Conservation (phyloP, 345 rosid species). For the Eucalyptus cloeziana region DNA sequence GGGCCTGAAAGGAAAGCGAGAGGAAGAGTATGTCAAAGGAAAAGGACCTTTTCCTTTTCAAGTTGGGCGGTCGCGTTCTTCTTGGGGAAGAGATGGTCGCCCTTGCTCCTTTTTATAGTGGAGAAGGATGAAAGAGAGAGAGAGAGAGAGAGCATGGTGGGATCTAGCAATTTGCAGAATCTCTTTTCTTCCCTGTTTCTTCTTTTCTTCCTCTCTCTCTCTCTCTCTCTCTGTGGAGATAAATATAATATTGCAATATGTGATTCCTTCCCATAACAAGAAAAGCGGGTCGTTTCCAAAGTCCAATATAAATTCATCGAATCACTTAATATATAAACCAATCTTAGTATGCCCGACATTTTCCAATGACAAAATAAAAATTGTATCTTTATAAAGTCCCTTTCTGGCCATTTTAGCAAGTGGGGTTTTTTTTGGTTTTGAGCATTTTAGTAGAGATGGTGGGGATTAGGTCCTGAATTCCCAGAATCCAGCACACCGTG, state of each 20-base stretch:
- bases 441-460: slow-evolving; percentile 17
- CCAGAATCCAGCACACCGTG: not conserved
- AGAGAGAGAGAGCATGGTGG: slow-evolving; percentile 2
- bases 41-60: not conserved
- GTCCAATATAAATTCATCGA: not conserved
- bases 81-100: slow-evolving; percentile 13
- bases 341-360: not conserved
- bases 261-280: slow-evolving; percentile 11
- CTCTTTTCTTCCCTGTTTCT: not conserved
- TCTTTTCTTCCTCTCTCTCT: not conserved
- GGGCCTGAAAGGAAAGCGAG: not conserved
- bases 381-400: not conserved
- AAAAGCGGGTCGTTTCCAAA: not conserved
- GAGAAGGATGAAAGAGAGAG: not conserved
- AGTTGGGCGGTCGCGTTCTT: not conserved
- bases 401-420: not conserved
- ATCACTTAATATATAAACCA: not conserved
- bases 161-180: slow-evolving; percentile 36
- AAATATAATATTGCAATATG: slow-evolving; percentile 1
- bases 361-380: not conserved
- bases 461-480: slow-evolving; percentile 31
- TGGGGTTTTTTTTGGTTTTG: slow-evolving; percentile 1
- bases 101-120: slow-evolving; percentile 30
- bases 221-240: not conserved
- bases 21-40: not conserved